Evolutionary conservation across 1,139 yeast species (phyloP).

Genomic region (Pneumocystis murina): DNA sequence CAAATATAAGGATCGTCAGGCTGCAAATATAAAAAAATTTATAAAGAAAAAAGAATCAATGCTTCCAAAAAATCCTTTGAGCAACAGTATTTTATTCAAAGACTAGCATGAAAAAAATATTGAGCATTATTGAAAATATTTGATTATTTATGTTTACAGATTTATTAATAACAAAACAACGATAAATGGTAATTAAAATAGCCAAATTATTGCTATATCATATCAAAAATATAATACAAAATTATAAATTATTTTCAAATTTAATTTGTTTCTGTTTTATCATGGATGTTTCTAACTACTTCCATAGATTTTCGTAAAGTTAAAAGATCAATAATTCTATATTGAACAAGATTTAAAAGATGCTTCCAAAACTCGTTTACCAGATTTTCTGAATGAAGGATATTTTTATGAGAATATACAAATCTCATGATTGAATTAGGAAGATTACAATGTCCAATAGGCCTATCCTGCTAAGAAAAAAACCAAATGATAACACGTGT

Average conservation of each 20-base stretch:
- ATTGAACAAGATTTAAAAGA: slow-evolving; percentile 11
- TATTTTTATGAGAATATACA: slow-evolving; percentile 8
- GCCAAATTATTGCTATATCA: not conserved
- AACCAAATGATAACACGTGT: not conserved
- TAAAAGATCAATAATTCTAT: slow-evolving; percentile 13
- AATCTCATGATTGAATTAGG: slow-evolving; percentile 12
- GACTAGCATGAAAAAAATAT: not conserved
- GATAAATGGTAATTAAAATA: not conserved
- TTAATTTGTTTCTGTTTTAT: not conserved
- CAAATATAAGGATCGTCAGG: not conserved
- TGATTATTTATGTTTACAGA: too few species aligned
- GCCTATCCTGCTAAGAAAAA: slow-evolving; percentile 1
- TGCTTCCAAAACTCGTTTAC: slow-evolving; percentile 14
- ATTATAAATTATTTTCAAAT: not conserved
- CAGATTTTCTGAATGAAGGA: slow-evolving; percentile 5
- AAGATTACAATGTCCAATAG: slow-evolving; percentile 11
- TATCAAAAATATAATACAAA: not conserved
- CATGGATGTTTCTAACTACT: not conserved
- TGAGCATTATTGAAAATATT: too few species aligned
- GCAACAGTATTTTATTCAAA: not conserved
- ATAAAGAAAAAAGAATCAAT: not conserved
- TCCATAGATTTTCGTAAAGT: not conserved
- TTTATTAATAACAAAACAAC: too few species aligned
- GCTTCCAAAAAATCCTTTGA: not conserved
- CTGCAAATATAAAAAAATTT: not conserved